These are phyloP conservation scores for Chytridium lagenaria DNA, from an alignment of 371 early-diverging fungal genomes.

Conservation along the genomic window DNA sequence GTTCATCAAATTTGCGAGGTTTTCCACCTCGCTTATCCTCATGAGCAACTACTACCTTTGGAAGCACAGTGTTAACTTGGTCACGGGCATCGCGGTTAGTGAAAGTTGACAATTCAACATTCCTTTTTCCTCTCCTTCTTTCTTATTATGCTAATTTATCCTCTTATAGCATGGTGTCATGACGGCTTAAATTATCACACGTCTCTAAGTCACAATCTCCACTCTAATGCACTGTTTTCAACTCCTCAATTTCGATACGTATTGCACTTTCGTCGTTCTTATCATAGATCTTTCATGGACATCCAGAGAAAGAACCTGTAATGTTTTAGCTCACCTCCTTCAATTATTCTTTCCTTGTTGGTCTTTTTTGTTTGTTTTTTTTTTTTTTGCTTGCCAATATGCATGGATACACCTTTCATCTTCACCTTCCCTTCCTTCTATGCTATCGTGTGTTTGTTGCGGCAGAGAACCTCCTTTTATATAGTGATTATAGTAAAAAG, in stretches of 20 bases:
- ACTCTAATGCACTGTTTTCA: no score
- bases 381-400: neutral
- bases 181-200: conserved; percentile 2
- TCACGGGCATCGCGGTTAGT: conserved; percentile 37
- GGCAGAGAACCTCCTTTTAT: no score
- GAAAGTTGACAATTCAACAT: neutral
- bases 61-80: conserved; percentile 46
- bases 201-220: no score
- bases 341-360: neutral
- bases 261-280: no score
- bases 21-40: conserved; percentile 51
- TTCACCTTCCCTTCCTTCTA: neutral
- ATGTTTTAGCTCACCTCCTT: neutral
- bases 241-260: no score
- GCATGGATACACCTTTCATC: neutral
- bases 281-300: neutral
- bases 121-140: neutral
- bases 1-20: conserved; percentile 51
- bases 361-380: neutral
- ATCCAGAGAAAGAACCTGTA: no score
- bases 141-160: neutral
- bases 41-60: conserved; percentile 57
- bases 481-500: no score
- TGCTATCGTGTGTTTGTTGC: neutral
- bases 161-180: conserved; percentile 12